These are phyloP conservation scores for Linnemannia exigua DNA, from an alignment of 192 early-diverging fungal species.

Conservation along the genomic window DNA sequence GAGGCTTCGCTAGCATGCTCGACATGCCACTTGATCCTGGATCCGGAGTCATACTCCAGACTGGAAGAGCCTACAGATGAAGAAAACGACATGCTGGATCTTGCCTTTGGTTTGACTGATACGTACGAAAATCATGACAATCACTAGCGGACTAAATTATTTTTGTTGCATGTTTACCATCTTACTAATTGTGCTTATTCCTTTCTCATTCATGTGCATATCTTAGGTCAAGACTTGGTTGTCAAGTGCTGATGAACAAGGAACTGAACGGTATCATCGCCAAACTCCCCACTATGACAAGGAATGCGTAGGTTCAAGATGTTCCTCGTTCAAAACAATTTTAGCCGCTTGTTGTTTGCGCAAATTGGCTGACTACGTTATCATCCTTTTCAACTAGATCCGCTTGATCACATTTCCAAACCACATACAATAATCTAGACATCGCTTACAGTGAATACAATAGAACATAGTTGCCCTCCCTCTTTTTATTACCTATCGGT, in stretches of 20 bases:
- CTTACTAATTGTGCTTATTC: neutral
- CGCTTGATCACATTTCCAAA: neutral
- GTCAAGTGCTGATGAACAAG: slow-evolving; percentile 89
- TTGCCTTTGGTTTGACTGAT: slow-evolving; percentile 96
- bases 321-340: neutral
- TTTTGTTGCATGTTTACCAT: neutral
- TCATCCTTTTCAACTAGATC: neutral
- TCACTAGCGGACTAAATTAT: neutral
- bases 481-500: neutral
- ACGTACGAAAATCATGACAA: slow-evolving; percentile 70
- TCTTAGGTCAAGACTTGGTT: slow-evolving; percentile 91
- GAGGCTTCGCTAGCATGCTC: slow-evolving; percentile 96
- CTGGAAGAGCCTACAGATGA: slow-evolving; percentile 96
- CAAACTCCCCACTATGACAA: slow-evolving; percentile 87
- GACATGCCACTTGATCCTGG: slow-evolving; percentile 94
- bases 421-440: neutral
- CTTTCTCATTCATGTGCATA: neutral
- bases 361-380: too few species aligned
- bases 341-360: neutral
- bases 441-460: neutral
- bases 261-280: slow-evolving; percentile 94
- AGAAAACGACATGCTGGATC: slow-evolving; percentile 98
- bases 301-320: slow-evolving; percentile 68
- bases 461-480: neutral
- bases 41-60: slow-evolving; percentile 81